Base-by-base conservation (phyloP, 208 protist genomes). In the Acanthamoeba culbertsoni region DNA sequence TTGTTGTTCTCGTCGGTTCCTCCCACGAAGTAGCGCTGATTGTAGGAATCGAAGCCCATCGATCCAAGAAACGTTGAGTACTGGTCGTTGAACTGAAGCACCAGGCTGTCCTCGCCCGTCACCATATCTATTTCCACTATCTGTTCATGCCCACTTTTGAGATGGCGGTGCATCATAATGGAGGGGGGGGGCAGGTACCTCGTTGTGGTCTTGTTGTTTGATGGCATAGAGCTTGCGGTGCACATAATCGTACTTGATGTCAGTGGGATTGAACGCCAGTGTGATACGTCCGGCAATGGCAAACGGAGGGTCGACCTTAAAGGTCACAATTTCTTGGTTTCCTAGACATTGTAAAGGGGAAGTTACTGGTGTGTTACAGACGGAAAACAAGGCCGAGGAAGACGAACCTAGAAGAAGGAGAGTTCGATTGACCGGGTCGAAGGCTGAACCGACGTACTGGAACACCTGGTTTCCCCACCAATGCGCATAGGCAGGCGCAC, bases 211-310 rank as follows among this genome's bases (percentile, higher is more conserved):
- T 31, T 42, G 23, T n/a, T 77, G 68, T 18, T 77, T 77, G 68
- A 77, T 40, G 35, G 68, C 68, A n/a, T 77, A 77, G 37, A 77
- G 42, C 68, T 77, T 77, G 68, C 68, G 68, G 42, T 77, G 68
- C 2, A 77, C 68, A 18, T 42, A 77, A 40, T 77, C 68, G 42
- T 46, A 77, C 68, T 77, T 10, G 31, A 77, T 77, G 68, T 77
- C 68, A 20, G 68, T 77, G 3, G 68, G 35, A 3, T 2, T 23
- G 42, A 77, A 77, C 18, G 68, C 2, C 33, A 77, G 68, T 14
- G 14, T 18, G 26, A 77, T 18, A 6, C 68, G 68, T 2, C 68
- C 42, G 10, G 42, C 68, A 26, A 77, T 77, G 18, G 68, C 37
- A n/a, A 77, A 77, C 0, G 68, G 68, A 18, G 68, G 37, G 46